Conservation (phyloP, 345 rosid species). For the Sapria himalayana region DNA sequence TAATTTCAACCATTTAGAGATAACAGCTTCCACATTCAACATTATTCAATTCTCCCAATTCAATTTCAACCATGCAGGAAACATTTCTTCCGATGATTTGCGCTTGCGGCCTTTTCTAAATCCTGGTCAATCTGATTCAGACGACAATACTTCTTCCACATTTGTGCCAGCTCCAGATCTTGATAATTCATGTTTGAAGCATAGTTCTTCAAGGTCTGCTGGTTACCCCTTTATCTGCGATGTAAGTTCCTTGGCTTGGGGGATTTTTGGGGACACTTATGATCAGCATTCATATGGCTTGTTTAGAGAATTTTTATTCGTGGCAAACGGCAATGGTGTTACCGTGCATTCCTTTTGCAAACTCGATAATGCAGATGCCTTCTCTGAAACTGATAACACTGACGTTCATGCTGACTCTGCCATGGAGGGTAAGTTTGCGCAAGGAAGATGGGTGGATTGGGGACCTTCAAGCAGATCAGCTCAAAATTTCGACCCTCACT, state of each 20-base stretch:
- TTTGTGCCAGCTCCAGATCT: conserved; percentile 31
- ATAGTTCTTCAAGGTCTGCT: conserved; percentile 15
- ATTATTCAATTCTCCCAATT: conserved; percentile 13
- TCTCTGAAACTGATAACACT: conserved; percentile 15
- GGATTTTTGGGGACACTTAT: conserved; percentile 55
- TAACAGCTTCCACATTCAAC: conserved; percentile 19
- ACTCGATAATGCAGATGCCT: conserved; percentile 16
- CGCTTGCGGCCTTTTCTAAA: conserved; percentile 3
- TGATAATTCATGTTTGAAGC: conserved; percentile 20
- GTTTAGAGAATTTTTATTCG: conserved; percentile 67
- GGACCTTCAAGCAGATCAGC: conserved; percentile 29
- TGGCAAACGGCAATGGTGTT: conserved; percentile 40
- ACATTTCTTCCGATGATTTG: too few relatives aligned
- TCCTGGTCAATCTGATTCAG: conserved; percentile 24
- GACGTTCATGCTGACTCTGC: conserved; percentile 10
- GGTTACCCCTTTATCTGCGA: conserved; percentile 36
- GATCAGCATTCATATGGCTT: conserved; percentile 34
- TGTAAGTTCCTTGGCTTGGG: conserved; percentile 83
- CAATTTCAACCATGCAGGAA: too few relatives aligned
- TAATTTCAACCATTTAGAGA: conserved; percentile 12
- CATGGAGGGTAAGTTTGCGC: conserved; percentile 22
- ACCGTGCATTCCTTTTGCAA: conserved; percentile 67
- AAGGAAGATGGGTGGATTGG: conserved; percentile 89
- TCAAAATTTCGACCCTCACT: conserved; percentile 7
- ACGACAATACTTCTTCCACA: conserved; percentile 20